Base-by-base conservation (phyloP, 805 yeast genomes). In the Candida saitoana region DNA sequence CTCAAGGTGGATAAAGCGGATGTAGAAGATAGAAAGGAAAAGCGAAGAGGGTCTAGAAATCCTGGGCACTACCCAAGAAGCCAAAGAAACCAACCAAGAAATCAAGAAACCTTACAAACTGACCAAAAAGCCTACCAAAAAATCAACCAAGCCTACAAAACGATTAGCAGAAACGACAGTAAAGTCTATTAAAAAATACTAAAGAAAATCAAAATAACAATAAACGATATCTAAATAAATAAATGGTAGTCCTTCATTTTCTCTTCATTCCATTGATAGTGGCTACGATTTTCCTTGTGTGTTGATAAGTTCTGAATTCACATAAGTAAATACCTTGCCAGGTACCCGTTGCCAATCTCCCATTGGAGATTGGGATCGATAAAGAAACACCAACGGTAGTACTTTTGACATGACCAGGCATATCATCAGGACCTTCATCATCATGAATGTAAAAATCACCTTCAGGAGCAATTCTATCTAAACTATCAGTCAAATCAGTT, bases 311-410 rank as follows among this genome's bases (percentile, higher is more conserved):
- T 52, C 95, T 72, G 62, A 87, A 86, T 57, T 86, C 95, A 54
- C 85, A 69, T 38, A 83, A 66, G 71, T 84, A 86, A 33, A 87
- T 74, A 0, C 93, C 95, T 57, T 86, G 95, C 95, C 95, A 87
- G 0, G 93, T 86, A 1, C 95, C 95, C 0, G 82, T 71, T 1
- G 81, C 82, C 42, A 86, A 63, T 25, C 68, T 57, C 1, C 95
- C 95, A 51, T 84, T 76, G 17, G 71, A 57, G 38, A 86, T 84
- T 2, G 95, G 95, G 34, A 86, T 77, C 3, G 77, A 68, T 19
- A 86, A 63, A 3, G 79, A 70, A 5, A 79, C 82, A 15, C 95
- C 93, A 7, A 82, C 73, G 37, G 77, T 60, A 49, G 44, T 40
- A 15, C 84, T 71, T 55, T 84, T 81, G 39, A 81, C 80, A 59